Evolutionary conservation across 306 rosid species (phyloP).

Genomic region (Citrullus colocynthis): DNA sequence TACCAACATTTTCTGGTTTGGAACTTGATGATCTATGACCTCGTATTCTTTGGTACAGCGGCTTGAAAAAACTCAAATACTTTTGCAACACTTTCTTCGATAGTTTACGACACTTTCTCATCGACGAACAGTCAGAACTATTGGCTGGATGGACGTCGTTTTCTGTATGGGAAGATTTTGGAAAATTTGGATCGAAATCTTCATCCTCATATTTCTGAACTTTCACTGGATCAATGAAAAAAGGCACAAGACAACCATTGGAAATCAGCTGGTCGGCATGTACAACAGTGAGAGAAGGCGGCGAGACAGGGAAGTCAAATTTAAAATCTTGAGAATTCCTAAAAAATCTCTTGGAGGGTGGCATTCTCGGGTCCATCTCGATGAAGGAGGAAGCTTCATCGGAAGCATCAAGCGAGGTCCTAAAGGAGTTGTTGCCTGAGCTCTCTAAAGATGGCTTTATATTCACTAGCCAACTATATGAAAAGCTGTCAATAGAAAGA

Average conservation of each 20-base stretch:
- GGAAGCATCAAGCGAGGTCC: conserved; percentile 55
- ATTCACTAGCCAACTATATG: conserved; percentile 91
- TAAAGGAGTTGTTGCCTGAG: conserved; percentile 44
- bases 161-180: conserved; percentile 28
- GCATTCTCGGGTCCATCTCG: conserved; percentile 93
- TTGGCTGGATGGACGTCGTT: conserved; percentile 15
- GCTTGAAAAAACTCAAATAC: conserved; percentile 66
- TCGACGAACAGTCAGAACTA: conserved; percentile 38
- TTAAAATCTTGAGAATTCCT: conserved; percentile 66
- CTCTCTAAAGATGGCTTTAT: conserved; percentile 69
- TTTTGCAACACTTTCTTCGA: conserved; percentile 57
- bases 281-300: conserved; percentile 45
- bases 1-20: conserved; percentile 28
- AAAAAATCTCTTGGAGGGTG: conserved; percentile 83
- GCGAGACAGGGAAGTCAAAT: conserved; percentile 70
- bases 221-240: conserved; percentile 60
- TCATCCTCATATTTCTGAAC: conserved; percentile 35
- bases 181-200: conserved; percentile 15
- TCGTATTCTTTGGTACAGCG: conserved; percentile 56
- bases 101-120: conserved; percentile 54
- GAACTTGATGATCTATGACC: conserved; percentile 36
- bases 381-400: conserved; percentile 88
- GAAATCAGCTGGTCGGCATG: conserved; percentile 92
- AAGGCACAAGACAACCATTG: conserved; percentile 76
- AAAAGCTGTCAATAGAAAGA: conserved; percentile 89